Base-by-base conservation (phyloP, 2,329 filamentous ascomycete genomes). In the Fusarium poae region DNA sequence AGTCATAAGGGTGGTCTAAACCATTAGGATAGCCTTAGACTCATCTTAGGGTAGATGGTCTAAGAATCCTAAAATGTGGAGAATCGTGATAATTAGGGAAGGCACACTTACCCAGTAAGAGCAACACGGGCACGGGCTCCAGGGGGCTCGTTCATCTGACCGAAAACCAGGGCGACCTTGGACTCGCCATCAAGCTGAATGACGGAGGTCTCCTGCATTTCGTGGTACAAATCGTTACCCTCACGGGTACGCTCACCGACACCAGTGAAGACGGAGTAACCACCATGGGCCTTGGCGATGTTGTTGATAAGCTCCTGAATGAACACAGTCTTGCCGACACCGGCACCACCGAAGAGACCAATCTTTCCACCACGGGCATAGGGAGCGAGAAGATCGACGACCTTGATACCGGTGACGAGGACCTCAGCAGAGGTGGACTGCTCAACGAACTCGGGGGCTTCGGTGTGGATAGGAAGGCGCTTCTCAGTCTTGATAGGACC, bases 281-380 rank as follows among this genome's bases (percentile, higher is more conserved):
- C 96, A 97, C 96, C 96, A 88, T 99, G 96, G 78, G 96, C 96
- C 91, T 98, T 98, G 86, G 96, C 96, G 82, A 99, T 98, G 92
- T 99, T 99, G 94, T 99, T 99, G 88, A 99, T 99, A 82, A 99
- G 87, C 88, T 99, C 96, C 90, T 99, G 96, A 84, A 99, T 99
- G 89, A 98, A 99, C 82, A 99, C 96, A 83, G 96, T 99, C 92
- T 99, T 99, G 85, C 96, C 96, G 89, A 99, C 96, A 97, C 96
- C 96, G 79, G 96, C 96, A 95, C 96, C 96, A 86, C 96, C 96
- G 87, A 99, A 99, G 77, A 99, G 94, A 93, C 96, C 96, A 89
- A 99, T 99, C 92, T 99, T 99, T 91, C 96, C 96, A 93, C 96
- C 96, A 97, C 96, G 96, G 82, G 96, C 96, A 85, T 99, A 99